Evolutionary conservation across 1,284 basidiomycete genomes (phyloP).

Genomic region (Ceratobasidium sp.): DNA sequence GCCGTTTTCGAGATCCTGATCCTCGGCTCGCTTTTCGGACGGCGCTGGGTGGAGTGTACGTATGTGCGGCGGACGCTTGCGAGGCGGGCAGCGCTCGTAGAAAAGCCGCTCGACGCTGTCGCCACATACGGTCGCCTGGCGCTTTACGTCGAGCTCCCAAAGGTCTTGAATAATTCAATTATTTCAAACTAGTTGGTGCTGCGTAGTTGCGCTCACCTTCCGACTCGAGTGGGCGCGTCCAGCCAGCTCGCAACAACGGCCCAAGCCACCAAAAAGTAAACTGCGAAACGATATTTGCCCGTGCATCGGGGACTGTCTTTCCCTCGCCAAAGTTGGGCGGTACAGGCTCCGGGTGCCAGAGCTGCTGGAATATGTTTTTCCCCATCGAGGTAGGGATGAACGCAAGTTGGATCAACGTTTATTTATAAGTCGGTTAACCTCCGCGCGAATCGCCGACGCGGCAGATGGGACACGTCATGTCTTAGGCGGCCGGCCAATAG

Average conservation of each 20-base stretch:
- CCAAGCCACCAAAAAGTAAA: slow-evolving; percentile 41
- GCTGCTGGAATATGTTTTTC: slow-evolving; percentile 26
- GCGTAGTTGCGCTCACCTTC: slow-evolving; percentile 12
- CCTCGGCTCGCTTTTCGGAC: neutral
- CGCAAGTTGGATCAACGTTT: neutral
- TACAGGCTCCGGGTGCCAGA: slow-evolving; percentile 41
- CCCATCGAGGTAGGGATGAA: slow-evolving; percentile 16
- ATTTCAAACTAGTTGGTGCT: neutral
- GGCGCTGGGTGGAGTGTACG: neutral
- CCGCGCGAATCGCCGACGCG: neutral
- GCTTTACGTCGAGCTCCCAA: slow-evolving; percentile 40
- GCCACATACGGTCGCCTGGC: slow-evolving; percentile 30
- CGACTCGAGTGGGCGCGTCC: slow-evolving; percentile 30
- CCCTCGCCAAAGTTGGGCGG: slow-evolving; percentile 44
- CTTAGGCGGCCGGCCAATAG: slow-evolving; percentile 20
- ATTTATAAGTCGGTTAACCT: slow-evolving; percentile 17
- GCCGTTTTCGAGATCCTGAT: slow-evolving; percentile 31
- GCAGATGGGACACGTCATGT: slow-evolving; percentile 28
- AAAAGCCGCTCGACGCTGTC: slow-evolving; percentile 32
- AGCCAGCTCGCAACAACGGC: slow-evolving; percentile 25
- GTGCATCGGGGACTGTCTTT: slow-evolving; percentile 39
- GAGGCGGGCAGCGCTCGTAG: slow-evolving; percentile 42
- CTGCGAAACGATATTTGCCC: slow-evolving; percentile 39
- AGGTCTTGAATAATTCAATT: neutral
- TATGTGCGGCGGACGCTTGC: slow-evolving; percentile 43